Conservation (phyloP, 1,139 yeast species). For the Candida smagusa region DNA sequence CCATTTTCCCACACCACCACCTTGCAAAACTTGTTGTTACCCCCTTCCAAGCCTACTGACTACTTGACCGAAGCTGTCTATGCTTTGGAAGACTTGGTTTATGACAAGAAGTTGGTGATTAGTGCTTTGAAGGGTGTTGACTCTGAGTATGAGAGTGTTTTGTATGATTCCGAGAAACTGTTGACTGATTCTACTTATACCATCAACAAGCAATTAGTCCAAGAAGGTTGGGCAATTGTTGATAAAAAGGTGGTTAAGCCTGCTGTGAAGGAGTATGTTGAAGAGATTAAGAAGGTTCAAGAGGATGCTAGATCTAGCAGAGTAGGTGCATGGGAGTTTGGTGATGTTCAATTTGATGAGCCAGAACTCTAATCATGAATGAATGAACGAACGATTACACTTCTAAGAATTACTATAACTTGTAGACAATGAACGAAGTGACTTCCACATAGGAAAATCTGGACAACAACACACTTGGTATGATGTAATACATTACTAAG, state of each 20-base stretch:
- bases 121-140: slow-evolving; percentile 47
- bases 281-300: slow-evolving; percentile 42
- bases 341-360: slow-evolving; percentile 69
- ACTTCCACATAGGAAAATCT: too few relatives aligned
- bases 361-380: slow-evolving; percentile 19
- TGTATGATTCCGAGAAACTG: slow-evolving; percentile 63
- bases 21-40: slow-evolving; percentile 56
- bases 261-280: slow-evolving; percentile 33
- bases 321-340: slow-evolving; percentile 79
- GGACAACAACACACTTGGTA: too few relatives aligned
- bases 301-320: slow-evolving; percentile 49
- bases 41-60: slow-evolving; percentile 58
- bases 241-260: slow-evolving; percentile 35
- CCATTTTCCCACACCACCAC: slow-evolving; percentile 58
- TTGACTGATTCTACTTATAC: slow-evolving; percentile 56
- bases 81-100: slow-evolving; percentile 52
- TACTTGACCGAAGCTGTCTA: slow-evolving; percentile 60
- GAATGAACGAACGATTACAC: neutral
- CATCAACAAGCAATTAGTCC: slow-evolving; percentile 59
- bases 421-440: too few relatives aligned
- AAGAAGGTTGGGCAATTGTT: slow-evolving; percentile 66
- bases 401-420: too few relatives aligned
- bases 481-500: too few relatives aligned
- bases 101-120: slow-evolving; percentile 58
- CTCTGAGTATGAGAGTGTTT: slow-evolving; percentile 47